Evolutionary conservation across 805 yeast genomes (phyloP).

Genomic region (Candida quercuum): DNA sequence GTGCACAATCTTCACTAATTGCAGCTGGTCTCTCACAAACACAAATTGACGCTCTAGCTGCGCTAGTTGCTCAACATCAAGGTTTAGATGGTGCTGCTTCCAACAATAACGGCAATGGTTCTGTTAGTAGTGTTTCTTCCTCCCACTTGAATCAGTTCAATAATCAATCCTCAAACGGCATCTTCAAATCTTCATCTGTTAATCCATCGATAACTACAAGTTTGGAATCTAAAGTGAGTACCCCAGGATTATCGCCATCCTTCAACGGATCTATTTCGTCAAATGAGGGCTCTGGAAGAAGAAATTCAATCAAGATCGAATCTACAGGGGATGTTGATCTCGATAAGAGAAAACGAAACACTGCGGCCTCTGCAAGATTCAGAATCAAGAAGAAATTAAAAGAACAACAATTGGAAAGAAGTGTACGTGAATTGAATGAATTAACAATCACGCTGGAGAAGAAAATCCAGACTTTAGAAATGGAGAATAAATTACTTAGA

Average conservation of each 20-base stretch:
- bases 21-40: slow-evolving; percentile 63
- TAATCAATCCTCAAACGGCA: neutral
- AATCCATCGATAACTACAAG: slow-evolving; percentile 2
- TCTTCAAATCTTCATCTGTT: neutral
- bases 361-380: slow-evolving; percentile 93
- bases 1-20: slow-evolving; percentile 57
- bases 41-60: slow-evolving; percentile 70
- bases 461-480: slow-evolving; percentile 77
- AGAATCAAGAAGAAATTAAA: slow-evolving; percentile 86
- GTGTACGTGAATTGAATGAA: slow-evolving; percentile 67
- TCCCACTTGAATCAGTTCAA: neutral
- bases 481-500: slow-evolving; percentile 86
- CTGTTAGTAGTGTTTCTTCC: neutral
- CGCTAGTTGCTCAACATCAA: slow-evolving; percentile 68
- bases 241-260: neutral
- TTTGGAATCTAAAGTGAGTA: neutral
- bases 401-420: slow-evolving; percentile 86
- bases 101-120: neutral
- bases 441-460: slow-evolving; percentile 60
- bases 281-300: slow-evolving; percentile 1
- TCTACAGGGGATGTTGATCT: slow-evolving; percentile 35
- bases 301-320: slow-evolving; percentile 9
- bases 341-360: slow-evolving; percentile 81
- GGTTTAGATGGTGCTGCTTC: slow-evolving; percentile 9
- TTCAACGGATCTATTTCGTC: neutral